Evolutionary conservation across 179 eudicot genomes (phyloP).

Genomic region (Dionaea muscipula): DNA sequence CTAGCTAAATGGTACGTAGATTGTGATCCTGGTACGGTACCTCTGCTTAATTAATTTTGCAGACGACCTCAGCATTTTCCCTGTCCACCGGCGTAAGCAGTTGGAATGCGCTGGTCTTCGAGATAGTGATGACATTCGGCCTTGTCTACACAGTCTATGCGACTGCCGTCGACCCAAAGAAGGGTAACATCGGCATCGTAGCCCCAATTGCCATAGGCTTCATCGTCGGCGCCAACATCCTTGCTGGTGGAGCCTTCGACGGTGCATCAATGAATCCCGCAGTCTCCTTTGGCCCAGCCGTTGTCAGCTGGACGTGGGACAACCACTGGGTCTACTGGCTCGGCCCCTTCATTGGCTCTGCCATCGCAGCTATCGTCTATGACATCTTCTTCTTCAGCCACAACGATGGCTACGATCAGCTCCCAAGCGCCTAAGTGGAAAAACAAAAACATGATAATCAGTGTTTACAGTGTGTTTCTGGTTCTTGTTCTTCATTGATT

Average conservation of each 20-base stretch:
- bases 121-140: slow-evolving; percentile 54
- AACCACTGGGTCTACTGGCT: slow-evolving; percentile 56
- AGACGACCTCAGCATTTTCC: slow-evolving; percentile 40
- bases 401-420: not conserved
- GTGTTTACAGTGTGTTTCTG: not conserved
- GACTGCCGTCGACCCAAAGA: slow-evolving; percentile 49
- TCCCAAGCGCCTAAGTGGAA: slow-evolving; percentile 1
- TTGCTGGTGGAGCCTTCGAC: slow-evolving; percentile 49
- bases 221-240: slow-evolving; percentile 55
- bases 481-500: not conserved
- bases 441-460: not conserved
- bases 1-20: no score
- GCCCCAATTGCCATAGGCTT: slow-evolving; percentile 57
- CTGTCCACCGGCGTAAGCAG: slow-evolving; percentile 32
- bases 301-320: slow-evolving; percentile 50
- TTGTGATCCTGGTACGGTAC: no score
- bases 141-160: slow-evolving; percentile 51
- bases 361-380: slow-evolving; percentile 33
- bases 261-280: slow-evolving; percentile 62
- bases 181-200: slow-evolving; percentile 40
- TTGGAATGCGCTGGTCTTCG: slow-evolving; percentile 41
- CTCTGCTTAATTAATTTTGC: slow-evolving; percentile 2
- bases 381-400: slow-evolving; percentile 19
- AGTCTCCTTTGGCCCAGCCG: slow-evolving; percentile 51
- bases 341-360: slow-evolving; percentile 42